phyloP scores from a whole-genome alignment of 768 basidiomycete species.

The Tricholoma terreum region DNA sequence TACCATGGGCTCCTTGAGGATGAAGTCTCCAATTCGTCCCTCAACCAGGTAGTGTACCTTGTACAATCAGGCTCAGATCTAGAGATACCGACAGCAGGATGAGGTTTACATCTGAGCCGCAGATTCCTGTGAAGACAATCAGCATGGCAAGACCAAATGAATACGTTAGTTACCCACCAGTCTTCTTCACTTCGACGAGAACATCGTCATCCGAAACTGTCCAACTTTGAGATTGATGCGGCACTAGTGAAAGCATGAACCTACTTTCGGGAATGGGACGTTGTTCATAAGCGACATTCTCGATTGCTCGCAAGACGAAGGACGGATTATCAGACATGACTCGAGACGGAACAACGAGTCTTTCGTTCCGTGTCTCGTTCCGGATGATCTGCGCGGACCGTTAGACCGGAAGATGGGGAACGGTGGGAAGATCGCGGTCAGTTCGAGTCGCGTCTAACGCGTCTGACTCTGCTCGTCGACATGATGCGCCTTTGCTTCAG shows the following conservation, averaged over 20 bases:
- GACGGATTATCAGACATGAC: slow-evolving; percentile 73
- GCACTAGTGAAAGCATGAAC: slow-evolving; percentile 12
- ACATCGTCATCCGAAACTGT: slow-evolving; percentile 73
- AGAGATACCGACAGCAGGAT: slow-evolving; percentile 10
- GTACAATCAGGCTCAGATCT: slow-evolving; percentile 11
- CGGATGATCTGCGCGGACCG: slow-evolving; percentile 8
- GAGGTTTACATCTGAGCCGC: slow-evolving; percentile 75
- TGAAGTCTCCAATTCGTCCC: slow-evolving; percentile 76
- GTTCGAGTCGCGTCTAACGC: no score
- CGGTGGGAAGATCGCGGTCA: not conserved
- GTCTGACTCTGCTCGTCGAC: no score
- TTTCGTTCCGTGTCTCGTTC: not conserved
- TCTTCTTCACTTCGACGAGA: slow-evolving; percentile 88
- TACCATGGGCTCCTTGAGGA: slow-evolving; percentile 81
- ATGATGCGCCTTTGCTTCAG: no score
- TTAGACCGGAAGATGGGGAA: slow-evolving; percentile 3
- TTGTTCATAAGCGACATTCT: slow-evolving; percentile 69
- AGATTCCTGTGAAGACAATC: slow-evolving; percentile 59
- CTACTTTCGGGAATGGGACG: slow-evolving; percentile 72
- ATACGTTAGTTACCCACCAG: slow-evolving; percentile 47
- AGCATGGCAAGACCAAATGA: slow-evolving; percentile 3
- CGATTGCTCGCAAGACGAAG: slow-evolving; percentile 70
- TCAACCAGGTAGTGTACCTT: slow-evolving; percentile 79
- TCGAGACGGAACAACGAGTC: no score
- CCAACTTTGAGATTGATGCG: not conserved